phyloP scores from a whole-genome alignment of 1,139 yeast species.

The Sugiyamaella paludigena region DNA sequence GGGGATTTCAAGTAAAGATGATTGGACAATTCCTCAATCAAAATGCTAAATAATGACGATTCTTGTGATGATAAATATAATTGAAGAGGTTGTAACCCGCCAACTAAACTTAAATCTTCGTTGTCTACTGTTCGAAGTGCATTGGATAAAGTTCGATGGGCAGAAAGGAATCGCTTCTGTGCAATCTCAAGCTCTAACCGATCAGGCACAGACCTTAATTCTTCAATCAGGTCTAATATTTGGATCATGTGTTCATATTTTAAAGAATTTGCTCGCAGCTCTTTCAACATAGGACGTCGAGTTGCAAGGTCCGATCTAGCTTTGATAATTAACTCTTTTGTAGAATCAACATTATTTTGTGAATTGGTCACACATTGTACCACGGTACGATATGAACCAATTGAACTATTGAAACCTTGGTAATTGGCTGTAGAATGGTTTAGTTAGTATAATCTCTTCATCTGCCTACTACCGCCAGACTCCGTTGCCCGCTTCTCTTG shows the following conservation, averaged over 20 bases:
- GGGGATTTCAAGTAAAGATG: constrained; percentile 66
- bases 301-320: constrained; percentile 50
- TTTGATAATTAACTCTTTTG: constrained; percentile 49
- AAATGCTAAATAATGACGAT: constrained; percentile 58
- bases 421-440: constrained; percentile 45
- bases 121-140: constrained; percentile 58
- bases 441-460: too few species aligned
- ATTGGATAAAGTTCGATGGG: constrained; percentile 58
- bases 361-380: constrained; percentile 57
- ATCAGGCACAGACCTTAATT: constrained; percentile 57
- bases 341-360: constrained; percentile 51
- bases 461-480: too few species aligned
- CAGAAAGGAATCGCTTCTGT: constrained; percentile 67
- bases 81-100: constrained; percentile 57
- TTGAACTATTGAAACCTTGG: constrained; percentile 78
- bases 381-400: constrained; percentile 69
- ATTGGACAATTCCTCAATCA: constrained; percentile 72
- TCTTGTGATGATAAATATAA: constrained; percentile 62
- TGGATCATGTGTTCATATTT: constrained; percentile 69
- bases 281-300: constrained; percentile 56
- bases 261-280: constrained; percentile 61
- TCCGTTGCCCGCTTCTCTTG: too few species aligned
- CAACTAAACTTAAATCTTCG: constrained; percentile 60
- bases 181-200: constrained; percentile 62
- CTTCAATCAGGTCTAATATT: constrained; percentile 66